A percentile compares a stretch with the other conserved stretches of the same genome.
Conservation (phyloP, 208 protist genomes). For the Acanthamoeba triangularis region DNA sequence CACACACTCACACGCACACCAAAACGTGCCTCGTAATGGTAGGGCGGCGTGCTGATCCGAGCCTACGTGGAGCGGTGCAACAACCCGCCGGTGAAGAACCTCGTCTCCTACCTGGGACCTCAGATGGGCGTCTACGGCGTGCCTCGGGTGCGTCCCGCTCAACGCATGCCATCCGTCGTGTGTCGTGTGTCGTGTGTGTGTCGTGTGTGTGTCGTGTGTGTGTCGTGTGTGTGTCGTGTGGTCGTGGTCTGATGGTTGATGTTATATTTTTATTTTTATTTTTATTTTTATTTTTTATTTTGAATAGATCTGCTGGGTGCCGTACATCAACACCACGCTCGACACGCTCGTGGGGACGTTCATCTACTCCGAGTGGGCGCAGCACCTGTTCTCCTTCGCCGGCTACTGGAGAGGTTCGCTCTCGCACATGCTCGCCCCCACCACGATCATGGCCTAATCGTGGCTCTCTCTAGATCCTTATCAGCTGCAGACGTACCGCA, state of each 20-base stretch:
- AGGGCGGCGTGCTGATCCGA: constrained; percentile 59
- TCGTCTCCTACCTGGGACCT: constrained; percentile 44
- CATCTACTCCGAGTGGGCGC: constrained; percentile 67
- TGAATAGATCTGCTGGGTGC: neutral
- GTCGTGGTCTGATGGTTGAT: neutral
- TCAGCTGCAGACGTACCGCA: constrained; percentile 54
- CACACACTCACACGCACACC: neutral
- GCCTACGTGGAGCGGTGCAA: constrained; percentile 77
- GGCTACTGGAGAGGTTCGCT: constrained; percentile 60
- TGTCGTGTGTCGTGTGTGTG: neutral
- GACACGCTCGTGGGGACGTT: constrained; percentile 39
- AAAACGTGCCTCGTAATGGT: too few relatives aligned
- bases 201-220: too few relatives aligned
- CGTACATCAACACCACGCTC: constrained; percentile 31
- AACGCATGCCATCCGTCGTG: neutral
- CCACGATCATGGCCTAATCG: too few relatives aligned
- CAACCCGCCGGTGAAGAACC: constrained; percentile 62
- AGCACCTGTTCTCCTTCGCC: constrained; percentile 54
- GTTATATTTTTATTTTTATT: too few relatives aligned
- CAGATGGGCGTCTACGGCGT: constrained; percentile 76
- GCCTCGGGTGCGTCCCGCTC: constrained; percentile 1
- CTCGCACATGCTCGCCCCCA: neutral
- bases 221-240: neutral
- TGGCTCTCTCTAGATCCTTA: constrained; percentile 20
- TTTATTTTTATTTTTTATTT: too few relatives aligned